Evolutionary conservation across 257 asterid genomes (phyloP), one percentile per base, ranked within the genome.

Genomic region (Solanum okadae): DNA sequence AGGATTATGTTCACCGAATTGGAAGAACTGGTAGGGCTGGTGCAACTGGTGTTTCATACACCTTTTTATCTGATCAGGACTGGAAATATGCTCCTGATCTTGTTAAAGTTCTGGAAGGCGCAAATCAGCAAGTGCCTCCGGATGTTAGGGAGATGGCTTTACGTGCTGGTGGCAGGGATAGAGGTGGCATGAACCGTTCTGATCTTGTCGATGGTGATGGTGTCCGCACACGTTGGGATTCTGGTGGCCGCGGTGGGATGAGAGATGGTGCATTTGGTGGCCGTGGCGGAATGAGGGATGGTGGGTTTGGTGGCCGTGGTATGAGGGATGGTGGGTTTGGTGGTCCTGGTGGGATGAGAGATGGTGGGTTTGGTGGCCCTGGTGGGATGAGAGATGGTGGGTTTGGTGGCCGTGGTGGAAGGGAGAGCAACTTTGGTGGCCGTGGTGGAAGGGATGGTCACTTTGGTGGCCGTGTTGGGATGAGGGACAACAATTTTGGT

Each of bases 21-120:
- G 99, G 99, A 90, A 94, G 98, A 91, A 96, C 99, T 49, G 99
- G 98, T 71, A 92, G 99, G 89, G 99, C 99, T 87, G 99, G 99
- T 85, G 99, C 99, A 46, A 94, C 99, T 2, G 99, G 99, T 38
- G 56, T 95, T 31, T 75, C 99, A 13, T 94, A 93, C 86, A 96
- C 99, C 38, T 96, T 96, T 90, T 93, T 96, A 92, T 95, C 98
- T 29, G 98, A 96, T 84, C 99, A 95, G 91, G 99, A 96, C 90
- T 95, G 98, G 98, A 96, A 95, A 89, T 89, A 94, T 78, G 98
- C 98, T 46, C 94, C 98, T 20, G 99, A 96, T 86, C 97, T 96
- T 70, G 89, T 96, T 70, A 96, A 96, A 89, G 82, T 95, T 75
- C 86, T 96, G 94, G 98, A 96, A 92, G 98, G 98, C 3, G 99